Evolutionary conservation across 2,329 filamentous ascomycete species (phyloP).

Genomic region (Uncinocarpus reesii): DNA sequence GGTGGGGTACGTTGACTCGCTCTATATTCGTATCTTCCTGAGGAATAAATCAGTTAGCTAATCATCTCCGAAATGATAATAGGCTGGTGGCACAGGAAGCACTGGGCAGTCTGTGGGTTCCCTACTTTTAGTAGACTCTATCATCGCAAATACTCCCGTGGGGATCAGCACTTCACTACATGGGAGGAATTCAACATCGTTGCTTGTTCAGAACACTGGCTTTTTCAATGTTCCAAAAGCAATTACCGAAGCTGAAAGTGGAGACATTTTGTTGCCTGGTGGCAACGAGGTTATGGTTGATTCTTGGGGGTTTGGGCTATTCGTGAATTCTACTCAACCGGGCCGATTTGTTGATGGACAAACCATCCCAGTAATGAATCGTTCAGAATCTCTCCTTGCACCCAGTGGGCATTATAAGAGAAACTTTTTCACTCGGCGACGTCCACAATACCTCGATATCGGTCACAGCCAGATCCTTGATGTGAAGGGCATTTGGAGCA

Average conservation of each 20-base stretch:
- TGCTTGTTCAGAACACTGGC: slow-evolving; percentile 20
- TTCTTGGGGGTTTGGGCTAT: slow-evolving; percentile 21
- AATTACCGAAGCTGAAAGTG: slow-evolving; percentile 8
- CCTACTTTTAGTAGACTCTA: slow-evolving; percentile 45
- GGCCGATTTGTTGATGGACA: slow-evolving; percentile 14
- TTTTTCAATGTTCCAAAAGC: slow-evolving; percentile 17
- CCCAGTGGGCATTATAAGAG: neutral
- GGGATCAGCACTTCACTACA: slow-evolving; percentile 30
- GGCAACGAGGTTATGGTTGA: slow-evolving; percentile 17
- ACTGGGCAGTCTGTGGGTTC: slow-evolving; percentile 42
- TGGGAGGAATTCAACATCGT: slow-evolving; percentile 9
- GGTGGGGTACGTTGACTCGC: slow-evolving; percentile 17
- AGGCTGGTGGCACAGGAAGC: slow-evolving; percentile 18
- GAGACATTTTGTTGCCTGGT: slow-evolving; percentile 14
- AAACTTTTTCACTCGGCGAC: neutral
- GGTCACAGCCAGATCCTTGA: neutral
- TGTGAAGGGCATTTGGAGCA: slow-evolving; percentile 26
- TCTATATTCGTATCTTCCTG: too few species aligned
- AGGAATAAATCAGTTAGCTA: too few species aligned
- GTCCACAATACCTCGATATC: neutral
- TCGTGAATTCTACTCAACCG: slow-evolving; percentile 8
- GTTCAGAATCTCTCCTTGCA: neutral
- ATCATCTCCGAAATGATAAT: too few species aligned
- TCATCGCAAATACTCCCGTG: slow-evolving; percentile 40
- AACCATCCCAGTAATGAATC: neutral